Conservation (phyloP, 148 eudicot genomes). For the Chenopodium quinoa region DNA sequence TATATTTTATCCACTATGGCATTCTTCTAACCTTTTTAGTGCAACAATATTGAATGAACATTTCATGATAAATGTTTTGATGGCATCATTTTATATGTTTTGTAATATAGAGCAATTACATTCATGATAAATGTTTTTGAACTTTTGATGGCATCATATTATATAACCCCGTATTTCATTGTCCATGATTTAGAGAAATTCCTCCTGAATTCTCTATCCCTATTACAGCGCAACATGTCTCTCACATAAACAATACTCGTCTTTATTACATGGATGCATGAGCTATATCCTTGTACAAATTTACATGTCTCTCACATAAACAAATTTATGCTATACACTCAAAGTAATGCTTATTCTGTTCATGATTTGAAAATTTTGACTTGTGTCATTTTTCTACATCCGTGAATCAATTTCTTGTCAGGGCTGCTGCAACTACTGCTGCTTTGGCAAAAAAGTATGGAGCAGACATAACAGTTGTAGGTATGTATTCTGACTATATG, state of each 20-base stretch:
- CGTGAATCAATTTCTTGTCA: conserved; percentile 19
- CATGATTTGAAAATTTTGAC: neutral
- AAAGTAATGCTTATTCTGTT: neutral
- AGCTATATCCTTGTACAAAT: neutral
- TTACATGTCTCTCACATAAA: too few species aligned
- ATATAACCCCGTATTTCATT: neutral
- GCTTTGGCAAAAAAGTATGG: conserved; percentile 96
- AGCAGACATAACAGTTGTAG: conserved; percentile 93
- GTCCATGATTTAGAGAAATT: neutral
- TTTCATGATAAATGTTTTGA: neutral
- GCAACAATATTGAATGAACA: neutral
- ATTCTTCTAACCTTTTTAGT: neutral
- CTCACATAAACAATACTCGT: neutral
- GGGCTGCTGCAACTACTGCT: conserved; percentile 92
- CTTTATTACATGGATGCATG: neutral
- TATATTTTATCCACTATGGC: neutral
- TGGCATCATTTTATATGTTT: neutral
- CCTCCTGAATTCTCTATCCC: neutral
- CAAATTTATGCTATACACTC: neutral
- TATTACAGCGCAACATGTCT: neutral
- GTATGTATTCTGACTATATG: conserved; percentile 38
- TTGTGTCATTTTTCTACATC: neutral
- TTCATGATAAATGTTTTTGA: too few species aligned
- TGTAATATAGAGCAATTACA: neutral
- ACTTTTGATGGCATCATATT: neutral